Evolutionary conservation across 2,329 filamentous ascomycete genomes (phyloP).

Genomic region (Acarospora socialis): DNA sequence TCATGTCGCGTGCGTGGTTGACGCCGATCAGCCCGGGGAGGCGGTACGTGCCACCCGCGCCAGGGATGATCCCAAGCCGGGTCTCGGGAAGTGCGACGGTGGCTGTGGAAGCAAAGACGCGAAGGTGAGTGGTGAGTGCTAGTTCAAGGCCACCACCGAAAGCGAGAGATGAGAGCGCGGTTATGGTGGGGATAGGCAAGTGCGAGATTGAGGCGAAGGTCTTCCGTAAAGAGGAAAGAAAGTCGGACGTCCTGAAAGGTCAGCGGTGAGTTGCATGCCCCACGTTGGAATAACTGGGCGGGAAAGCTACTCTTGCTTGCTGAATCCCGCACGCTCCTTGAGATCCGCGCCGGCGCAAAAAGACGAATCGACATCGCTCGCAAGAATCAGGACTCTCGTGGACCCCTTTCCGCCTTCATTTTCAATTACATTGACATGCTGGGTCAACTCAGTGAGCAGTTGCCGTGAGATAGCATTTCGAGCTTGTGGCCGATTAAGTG

Average conservation of each 20-base stretch:
- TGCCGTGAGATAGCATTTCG: constrained; percentile 82
- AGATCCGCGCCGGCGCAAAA: constrained; percentile 94
- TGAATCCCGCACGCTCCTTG: constrained; percentile 71
- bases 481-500: constrained; percentile 69
- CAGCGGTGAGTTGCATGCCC: neutral
- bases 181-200: constrained; percentile 80
- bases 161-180: constrained; percentile 70
- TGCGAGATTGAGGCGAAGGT: constrained; percentile 60
- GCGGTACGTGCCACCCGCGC: constrained; percentile 82
- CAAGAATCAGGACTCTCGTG: constrained; percentile 70
- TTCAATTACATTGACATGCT: constrained; percentile 59
- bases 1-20: constrained; percentile 70
- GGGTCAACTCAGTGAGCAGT: constrained; percentile 56
- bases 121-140: constrained; percentile 76
- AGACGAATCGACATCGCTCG: constrained; percentile 68
- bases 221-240: constrained; percentile 60
- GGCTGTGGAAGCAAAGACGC: constrained; percentile 69
- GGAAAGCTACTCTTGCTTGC: constrained; percentile 54
- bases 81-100: constrained; percentile 80
- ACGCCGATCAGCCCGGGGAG: constrained; percentile 70
- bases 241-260: constrained; percentile 53
- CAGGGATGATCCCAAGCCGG: constrained; percentile 82
- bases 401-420: constrained; percentile 40
- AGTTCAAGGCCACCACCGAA: constrained; percentile 91
- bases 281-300: constrained; percentile 4